These are phyloP conservation scores for Metroxylon sagu DNA, from an alignment of 176 grass and related monocot species.

Conservation along the genomic window DNA sequence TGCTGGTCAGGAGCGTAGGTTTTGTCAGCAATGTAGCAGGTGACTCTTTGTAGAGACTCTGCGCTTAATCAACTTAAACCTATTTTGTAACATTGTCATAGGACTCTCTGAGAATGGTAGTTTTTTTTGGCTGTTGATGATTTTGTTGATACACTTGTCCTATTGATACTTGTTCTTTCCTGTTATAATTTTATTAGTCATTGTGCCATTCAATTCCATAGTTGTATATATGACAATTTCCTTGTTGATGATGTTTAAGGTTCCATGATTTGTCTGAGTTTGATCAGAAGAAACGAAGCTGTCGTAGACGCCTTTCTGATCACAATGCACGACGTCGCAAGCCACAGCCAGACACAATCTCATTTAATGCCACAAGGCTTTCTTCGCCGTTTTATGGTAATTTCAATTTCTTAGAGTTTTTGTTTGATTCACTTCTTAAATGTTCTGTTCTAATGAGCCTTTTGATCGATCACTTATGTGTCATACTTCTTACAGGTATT, in stretches of 20 bases:
- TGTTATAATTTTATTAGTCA: background rate
- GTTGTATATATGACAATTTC: constrained; percentile 18
- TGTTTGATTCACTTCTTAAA: background rate
- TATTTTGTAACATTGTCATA: background rate
- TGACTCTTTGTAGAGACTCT: constrained; percentile 13
- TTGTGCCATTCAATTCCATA: background rate
- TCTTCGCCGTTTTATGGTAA: constrained; percentile 71
- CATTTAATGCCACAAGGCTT: constrained; percentile 57
- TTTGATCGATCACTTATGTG: no score
- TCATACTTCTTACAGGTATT: no score
- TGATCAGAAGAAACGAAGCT: constrained; percentile 92
- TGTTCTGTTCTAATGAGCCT: background rate
- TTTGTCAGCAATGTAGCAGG: constrained; percentile 99
- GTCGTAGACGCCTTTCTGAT: constrained; percentile 79
- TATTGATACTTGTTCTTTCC: no score
- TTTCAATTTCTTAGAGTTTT: background rate
- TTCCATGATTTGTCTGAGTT: constrained; percentile 86
- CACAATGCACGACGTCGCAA: constrained; percentile 92
- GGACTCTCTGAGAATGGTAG: background rate
- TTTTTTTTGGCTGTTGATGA: no score
- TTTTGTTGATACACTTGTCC: no score
- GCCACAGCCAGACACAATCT: constrained; percentile 54
- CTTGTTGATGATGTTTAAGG: constrained; percentile 37
- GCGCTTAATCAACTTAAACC: background rate
- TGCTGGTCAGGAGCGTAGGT: constrained; percentile 74